These are phyloP conservation scores for Hymenoscyphus salicellus DNA, from an alignment of 2,329 filamentous ascomycete species.

Conservation along the genomic window DNA sequence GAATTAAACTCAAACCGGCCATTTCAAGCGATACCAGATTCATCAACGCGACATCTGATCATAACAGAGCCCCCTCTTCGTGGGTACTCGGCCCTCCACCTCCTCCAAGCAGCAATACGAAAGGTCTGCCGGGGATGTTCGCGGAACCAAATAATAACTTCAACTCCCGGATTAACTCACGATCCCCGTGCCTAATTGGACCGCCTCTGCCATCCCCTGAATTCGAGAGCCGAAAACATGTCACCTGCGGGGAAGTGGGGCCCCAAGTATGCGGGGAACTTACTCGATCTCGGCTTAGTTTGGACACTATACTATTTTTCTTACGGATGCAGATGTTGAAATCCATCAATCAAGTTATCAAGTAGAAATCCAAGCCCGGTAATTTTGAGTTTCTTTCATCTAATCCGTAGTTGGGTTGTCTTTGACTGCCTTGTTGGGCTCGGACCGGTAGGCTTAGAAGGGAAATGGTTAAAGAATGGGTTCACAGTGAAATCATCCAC, in stretches of 20 bases:
- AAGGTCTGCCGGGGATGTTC: not conserved
- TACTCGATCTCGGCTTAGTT: not conserved
- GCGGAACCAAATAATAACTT: not conserved
- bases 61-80: not conserved
- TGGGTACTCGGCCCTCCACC: not conserved
- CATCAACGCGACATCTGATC: not conserved
- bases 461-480: not conserved
- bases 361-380: not conserved
- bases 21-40: not conserved
- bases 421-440: not conserved
- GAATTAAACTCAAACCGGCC: not conserved
- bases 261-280: not conserved
- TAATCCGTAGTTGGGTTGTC: not conserved
- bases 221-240: not conserved
- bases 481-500: not conserved
- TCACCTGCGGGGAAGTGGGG: slow-evolving; percentile 4
- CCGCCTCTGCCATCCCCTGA: not conserved
- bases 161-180: not conserved
- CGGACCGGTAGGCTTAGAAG: not conserved
- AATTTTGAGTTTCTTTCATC: not conserved
- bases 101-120: not conserved
- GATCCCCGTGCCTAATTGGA: not conserved
- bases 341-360: slow-evolving; percentile 4
- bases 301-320: not conserved
- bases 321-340: not conserved